Base-by-base conservation (phyloP, 192 early-diverging fungal genomes). In the Dimargaris verticillata region DNA sequence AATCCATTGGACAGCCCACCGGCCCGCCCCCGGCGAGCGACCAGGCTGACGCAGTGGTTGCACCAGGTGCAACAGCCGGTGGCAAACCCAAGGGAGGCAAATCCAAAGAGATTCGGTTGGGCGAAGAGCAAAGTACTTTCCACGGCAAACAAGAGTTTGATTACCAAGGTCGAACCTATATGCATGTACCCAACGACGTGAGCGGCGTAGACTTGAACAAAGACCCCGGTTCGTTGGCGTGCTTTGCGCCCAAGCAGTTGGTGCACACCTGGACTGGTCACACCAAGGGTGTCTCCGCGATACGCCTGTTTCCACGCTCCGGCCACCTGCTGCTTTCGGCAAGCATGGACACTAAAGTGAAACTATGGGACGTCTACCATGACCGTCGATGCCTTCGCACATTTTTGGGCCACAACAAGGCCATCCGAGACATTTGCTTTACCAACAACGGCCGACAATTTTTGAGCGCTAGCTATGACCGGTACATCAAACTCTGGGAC, bases 281-380 rank as follows among this genome's bases (percentile, higher is more conserved):
- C 62, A 83, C 80, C 24, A 89, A 92, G 52, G 93, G 87, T 14
- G 91, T 95, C 26, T 88, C 87, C 53, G 84, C 86, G 15, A 92
- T 99, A 55, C 76, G 86, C 46, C 90, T 95, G 65, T 84, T 99
- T 44, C 96, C 96, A 0, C 77, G 79, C 17, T 86, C 83, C 28
- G 96, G 88, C 0, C 96, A 99, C 65, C 64, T 99, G 64, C 67
- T 99, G 33, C 64, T 99, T 28, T 91, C 88, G 66, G 80, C 80
- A 28, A 85, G 90, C 57, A 93, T 99, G 93, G 96, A 99, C 69
- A 76, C 82, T 43, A 88, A 87, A 72, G 83, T 97, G 65, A 99
- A 99, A 82, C 66, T 99, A 3, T 97, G 91, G 84, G 96, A 99
- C 74, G 85, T 92, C 15, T 93, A 97, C 68, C 77, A 90, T 57